A percentile compares a stretch with the other conserved stretches of the same genome.
phyloP scores from a whole-genome alignment of 768 basidiomycete genomes.

The Naganishia antarctica region DNA sequence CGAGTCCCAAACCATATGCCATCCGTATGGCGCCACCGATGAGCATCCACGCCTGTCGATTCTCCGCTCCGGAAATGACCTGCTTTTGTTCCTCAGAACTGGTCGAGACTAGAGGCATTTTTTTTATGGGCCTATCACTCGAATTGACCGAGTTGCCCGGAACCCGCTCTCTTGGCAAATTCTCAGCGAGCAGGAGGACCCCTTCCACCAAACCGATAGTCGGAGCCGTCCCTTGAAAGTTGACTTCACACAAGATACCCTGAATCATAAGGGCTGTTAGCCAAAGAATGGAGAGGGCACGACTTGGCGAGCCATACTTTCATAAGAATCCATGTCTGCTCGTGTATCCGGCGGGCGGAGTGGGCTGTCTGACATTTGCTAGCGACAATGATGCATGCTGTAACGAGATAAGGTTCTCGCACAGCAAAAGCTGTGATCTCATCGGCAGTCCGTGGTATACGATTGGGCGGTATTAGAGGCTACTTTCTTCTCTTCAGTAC shows the following conservation, averaged over 20 bases:
- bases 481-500: slow-evolving; percentile 6
- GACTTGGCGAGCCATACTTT: slow-evolving; percentile 10
- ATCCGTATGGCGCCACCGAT: slow-evolving; percentile 44
- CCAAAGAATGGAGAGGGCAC: background rate
- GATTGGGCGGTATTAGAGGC: slow-evolving; percentile 41
- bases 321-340: slow-evolving; percentile 38
- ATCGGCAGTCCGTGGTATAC: slow-evolving; percentile 34
- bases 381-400: slow-evolving; percentile 38
- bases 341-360: slow-evolving; percentile 34
- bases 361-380: slow-evolving; percentile 37
- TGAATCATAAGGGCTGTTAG: slow-evolving; percentile 11
- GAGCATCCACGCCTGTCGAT: slow-evolving; percentile 42
- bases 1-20: slow-evolving; percentile 43
- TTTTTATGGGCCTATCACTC: slow-evolving; percentile 11
- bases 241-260: slow-evolving; percentile 37
- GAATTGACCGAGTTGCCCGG: background rate
- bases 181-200: slow-evolving; percentile 42
- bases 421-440: slow-evolving; percentile 33
- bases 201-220: slow-evolving; percentile 46
- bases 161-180: slow-evolving; percentile 37
- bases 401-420: slow-evolving; percentile 21
- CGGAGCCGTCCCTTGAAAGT: slow-evolving; percentile 36
- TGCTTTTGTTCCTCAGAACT: slow-evolving; percentile 28
- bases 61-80: slow-evolving; percentile 42
- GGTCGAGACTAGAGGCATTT: slow-evolving; percentile 24